A percentile compares a stretch with the other conserved stretches of the same genome.
phyloP scores from a whole-genome alignment of 176 grass and related monocot species.

The Lolium multiflorum region DNA sequence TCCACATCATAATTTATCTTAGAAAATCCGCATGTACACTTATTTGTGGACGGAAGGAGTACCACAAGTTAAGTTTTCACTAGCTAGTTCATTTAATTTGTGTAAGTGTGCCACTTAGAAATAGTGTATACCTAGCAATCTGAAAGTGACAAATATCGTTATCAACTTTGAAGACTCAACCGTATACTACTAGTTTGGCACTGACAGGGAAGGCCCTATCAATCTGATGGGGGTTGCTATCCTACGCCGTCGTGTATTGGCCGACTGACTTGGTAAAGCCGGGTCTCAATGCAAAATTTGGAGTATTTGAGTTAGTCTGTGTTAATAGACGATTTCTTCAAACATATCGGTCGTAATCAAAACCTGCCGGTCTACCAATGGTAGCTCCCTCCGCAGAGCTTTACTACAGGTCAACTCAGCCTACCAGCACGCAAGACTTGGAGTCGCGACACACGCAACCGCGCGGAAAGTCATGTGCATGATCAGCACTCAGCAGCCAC shows the following conservation, averaged over 20 bases:
- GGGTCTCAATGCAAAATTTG: not conserved
- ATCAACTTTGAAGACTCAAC: not conserved
- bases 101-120: too few relatives aligned
- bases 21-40: too few relatives aligned
- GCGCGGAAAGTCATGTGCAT: not conserved
- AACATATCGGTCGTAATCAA: not conserved
- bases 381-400: too few relatives aligned
- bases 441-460: not conserved
- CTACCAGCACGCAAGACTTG: conserved; percentile 20
- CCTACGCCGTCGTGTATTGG: not conserved
- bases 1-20: too few relatives aligned
- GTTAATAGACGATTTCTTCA: not conserved
- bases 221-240: not conserved
- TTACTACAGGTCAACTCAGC: not conserved
- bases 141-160: too few relatives aligned
- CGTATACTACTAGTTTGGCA: not conserved
- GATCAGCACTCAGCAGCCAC: not conserved
- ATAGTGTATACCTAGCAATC: too few relatives aligned
- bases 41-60: too few relatives aligned
- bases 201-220: not conserved
- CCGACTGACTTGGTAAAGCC: not conserved
- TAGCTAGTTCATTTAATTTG: too few relatives aligned
- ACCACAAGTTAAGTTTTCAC: too few relatives aligned
- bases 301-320: not conserved
- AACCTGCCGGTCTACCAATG: not conserved